These are phyloP conservation scores for Lactarius sp. DNA, from an alignment of 768 basidiomycete genomes.

Conservation along the genomic window DNA sequence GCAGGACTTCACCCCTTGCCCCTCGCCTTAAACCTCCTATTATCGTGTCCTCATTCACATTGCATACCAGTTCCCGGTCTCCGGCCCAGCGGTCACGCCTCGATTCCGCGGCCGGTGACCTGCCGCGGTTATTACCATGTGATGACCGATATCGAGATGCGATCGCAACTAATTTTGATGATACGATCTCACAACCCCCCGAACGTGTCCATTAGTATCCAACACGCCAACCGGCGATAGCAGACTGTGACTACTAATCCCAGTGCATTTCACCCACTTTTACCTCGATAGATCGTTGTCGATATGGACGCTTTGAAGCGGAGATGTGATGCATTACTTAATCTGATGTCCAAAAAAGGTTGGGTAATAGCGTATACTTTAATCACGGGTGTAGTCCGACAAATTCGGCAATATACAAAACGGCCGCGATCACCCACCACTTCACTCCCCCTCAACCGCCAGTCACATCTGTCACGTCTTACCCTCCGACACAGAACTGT, in stretches of 20 bases:
- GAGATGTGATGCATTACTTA: neutral
- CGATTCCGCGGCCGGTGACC: conserved; percentile 17
- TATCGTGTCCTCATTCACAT: neutral
- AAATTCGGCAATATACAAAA: neutral
- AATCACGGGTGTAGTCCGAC: neutral
- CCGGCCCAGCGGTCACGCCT: conserved; percentile 6
- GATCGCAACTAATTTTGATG: neutral
- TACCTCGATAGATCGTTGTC: neutral
- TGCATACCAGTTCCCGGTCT: neutral
- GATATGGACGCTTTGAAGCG: neutral
- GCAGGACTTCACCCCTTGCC: neutral
- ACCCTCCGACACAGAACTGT: too few species aligned
- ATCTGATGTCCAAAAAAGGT: neutral
- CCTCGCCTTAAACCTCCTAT: neutral
- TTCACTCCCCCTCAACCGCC: too few species aligned
- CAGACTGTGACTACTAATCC: neutral
- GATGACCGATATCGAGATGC: conserved; percentile 15
- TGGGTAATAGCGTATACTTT: neutral
- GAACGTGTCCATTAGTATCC: neutral
- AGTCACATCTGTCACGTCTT: too few species aligned
- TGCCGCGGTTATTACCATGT: conserved; percentile 10
- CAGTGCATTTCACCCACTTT: neutral
- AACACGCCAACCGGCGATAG: neutral
- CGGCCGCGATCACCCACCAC: neutral
- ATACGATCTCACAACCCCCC: neutral